Evolutionary conservation across 768 basidiomycete species (phyloP), one percentile per base, ranked within the genome.

Genomic region (Cantharellus cinnabarinus): DNA sequence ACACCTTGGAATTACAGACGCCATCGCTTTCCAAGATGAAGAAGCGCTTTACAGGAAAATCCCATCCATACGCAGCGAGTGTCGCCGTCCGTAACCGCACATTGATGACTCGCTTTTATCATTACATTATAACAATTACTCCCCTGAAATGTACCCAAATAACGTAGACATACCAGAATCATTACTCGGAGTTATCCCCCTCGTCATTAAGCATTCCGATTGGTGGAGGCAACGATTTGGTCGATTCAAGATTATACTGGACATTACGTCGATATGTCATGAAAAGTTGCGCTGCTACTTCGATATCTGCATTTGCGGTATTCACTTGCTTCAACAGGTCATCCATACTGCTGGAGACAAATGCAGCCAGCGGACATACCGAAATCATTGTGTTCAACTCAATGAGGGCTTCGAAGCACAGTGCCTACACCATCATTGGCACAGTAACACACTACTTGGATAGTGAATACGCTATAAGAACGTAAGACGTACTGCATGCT

Each of bases 191-290:
- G 10, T 48, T 48, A 48, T 48, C 44, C 10, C 10, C 44, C 44
- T 10, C 44, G 44, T 10, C 10, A 7, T 54, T 1, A 37, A 7
- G 52, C 14, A 54, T 37, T 37, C 52, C 52, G 58, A 62, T 55
- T 3, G 61, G 59, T 15, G 38, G 37, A 15, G 53, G 56, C 57
- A 57, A 50, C 10, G 44, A 65, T 51, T 63, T 62, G 58, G 68
- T 67, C 4, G 83, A 83, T 65, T 87, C 83, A 60, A 95, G 69
- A 68, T 93, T 94, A 68, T 90, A 94, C 68, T 85, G 82, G 57
- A 91, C 90, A 71, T 97, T 97, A 71, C 89, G 82, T 63, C 84
- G 76, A 69, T 97, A 95, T 68, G 89, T 90, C 42, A 80, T 80
- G 41, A 85, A 78, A 15, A 97, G 74, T 67, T 89, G 82, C 2